These are phyloP conservation scores for Geosmithia putterillii DNA, from an alignment of 2,329 filamentous ascomycete species.

Conservation along the genomic window DNA sequence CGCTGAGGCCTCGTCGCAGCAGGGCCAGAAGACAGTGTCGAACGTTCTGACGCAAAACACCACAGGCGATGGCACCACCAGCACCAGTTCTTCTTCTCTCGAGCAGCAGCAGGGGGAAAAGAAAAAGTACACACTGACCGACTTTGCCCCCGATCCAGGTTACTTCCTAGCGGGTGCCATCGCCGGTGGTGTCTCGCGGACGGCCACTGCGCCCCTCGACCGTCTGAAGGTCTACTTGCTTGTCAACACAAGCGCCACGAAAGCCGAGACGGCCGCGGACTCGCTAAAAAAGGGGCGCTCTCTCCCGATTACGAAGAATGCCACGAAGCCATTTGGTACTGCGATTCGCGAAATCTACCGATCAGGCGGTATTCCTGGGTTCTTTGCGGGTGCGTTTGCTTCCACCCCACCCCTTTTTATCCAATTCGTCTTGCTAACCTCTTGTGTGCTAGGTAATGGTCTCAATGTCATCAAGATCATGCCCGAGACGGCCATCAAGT, in stretches of 20 bases:
- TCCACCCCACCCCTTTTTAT: too few species aligned
- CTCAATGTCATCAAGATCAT: conserved; percentile 96
- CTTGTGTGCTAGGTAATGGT: conserved; percentile 68
- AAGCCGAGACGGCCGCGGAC: conserved; percentile 35
- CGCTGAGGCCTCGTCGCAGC: not conserved
- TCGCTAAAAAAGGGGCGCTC: conserved; percentile 61
- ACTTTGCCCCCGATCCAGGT: conserved; percentile 76
- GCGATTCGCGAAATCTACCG: conserved; percentile 72
- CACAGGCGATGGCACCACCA: conserved; percentile 10
- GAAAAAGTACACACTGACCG: conserved; percentile 45
- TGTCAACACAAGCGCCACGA: conserved; percentile 54
- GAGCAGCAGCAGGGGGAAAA: conserved; percentile 19
- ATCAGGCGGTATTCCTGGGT: conserved; percentile 73
- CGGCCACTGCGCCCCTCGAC: conserved; percentile 89
- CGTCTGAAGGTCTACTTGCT: conserved; percentile 96
- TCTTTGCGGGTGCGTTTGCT: conserved; percentile 78
- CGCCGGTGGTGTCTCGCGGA: conserved; percentile 88
- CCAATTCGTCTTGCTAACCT: too few species aligned
- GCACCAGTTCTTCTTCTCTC: conserved; percentile 16
- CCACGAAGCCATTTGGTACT: conserved; percentile 55
- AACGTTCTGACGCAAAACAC: not conserved
- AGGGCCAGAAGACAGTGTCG: conserved; percentile 10
- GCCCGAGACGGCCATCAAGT: conserved; percentile 97
- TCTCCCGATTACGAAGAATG: conserved; percentile 50
- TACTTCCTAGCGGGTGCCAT: conserved; percentile 95